These are phyloP conservation scores for Striga hermonthica DNA, from an alignment of 305 asterid species.

Conservation along the genomic window DNA sequence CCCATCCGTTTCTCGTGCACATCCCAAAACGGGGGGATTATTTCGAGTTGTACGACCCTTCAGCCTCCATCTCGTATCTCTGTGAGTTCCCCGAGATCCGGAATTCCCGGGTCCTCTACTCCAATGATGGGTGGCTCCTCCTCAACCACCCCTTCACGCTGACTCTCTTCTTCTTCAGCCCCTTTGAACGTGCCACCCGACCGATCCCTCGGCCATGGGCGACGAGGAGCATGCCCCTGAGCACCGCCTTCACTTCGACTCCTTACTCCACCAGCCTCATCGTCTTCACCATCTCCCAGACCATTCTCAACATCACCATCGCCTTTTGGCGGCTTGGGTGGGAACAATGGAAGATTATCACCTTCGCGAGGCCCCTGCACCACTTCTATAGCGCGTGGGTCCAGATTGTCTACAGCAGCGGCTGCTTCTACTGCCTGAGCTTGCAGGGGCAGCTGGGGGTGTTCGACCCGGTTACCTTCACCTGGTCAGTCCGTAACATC, in stretches of 20 bases:
- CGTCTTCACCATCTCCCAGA: slow-evolving; percentile 50
- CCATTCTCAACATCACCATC: slow-evolving; percentile 43
- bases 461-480: slow-evolving; percentile 38
- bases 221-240: slow-evolving; percentile 12
- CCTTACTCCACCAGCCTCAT: slow-evolving; percentile 57
- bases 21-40: slow-evolving; percentile 49
- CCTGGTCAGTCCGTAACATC: slow-evolving; percentile 50
- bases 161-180: slow-evolving; percentile 54
- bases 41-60: slow-evolving; percentile 67
- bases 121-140: slow-evolving; percentile 73
- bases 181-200: slow-evolving; percentile 45
- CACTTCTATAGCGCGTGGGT: slow-evolving; percentile 44
- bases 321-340: slow-evolving; percentile 67
- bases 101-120: slow-evolving; percentile 48
- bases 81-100: slow-evolving; percentile 54
- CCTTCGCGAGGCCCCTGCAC: slow-evolving; percentile 40
- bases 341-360: slow-evolving; percentile 46
- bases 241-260: slow-evolving; percentile 60
- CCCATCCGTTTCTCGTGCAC: slow-evolving; percentile 65
- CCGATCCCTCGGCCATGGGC: slow-evolving; percentile 45
- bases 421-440: slow-evolving; percentile 60
- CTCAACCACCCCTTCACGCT: slow-evolving; percentile 44
- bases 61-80: slow-evolving; percentile 39
- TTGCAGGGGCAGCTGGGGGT: slow-evolving; percentile 61
- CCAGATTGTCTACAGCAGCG: slow-evolving; percentile 56